Evolutionary conservation across 495 filamentous ascomycete genomes (phyloP).

Genomic region (Glutinoglossum americanum): DNA sequence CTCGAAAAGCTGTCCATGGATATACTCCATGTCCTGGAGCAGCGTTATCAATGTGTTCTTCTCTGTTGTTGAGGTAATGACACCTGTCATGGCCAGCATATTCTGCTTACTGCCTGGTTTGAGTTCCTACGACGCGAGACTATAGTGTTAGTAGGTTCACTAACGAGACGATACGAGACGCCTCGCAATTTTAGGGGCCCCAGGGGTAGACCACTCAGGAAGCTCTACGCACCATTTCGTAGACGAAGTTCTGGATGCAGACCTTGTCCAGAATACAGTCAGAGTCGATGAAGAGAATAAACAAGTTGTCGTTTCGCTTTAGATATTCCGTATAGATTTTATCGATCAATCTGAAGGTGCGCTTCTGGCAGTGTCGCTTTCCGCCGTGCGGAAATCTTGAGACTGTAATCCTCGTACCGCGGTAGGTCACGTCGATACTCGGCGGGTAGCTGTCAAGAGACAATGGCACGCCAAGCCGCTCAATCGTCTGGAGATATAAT

Average conservation of each 20-base stretch:
- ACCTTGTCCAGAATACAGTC: constrained; percentile 88
- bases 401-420: constrained; percentile 64
- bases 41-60: constrained; percentile 81
- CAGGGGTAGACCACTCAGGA: neutral
- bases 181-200: neutral
- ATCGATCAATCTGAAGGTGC: constrained; percentile 86
- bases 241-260: constrained; percentile 95
- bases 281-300: constrained; percentile 94
- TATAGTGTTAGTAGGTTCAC: neutral
- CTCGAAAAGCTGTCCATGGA: constrained; percentile 94
- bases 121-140: constrained; percentile 31
- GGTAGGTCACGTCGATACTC: constrained; percentile 80
- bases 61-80: constrained; percentile 85
- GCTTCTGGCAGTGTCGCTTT: constrained; percentile 84
- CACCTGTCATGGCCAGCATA: constrained; percentile 96
- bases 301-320: constrained; percentile 74
- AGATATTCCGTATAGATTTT: constrained; percentile 81
- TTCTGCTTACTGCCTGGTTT: constrained; percentile 82
- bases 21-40: constrained; percentile 94
- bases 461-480: constrained; percentile 67
- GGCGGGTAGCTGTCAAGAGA: constrained; percentile 59
- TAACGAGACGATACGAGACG: neutral
- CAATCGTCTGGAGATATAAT: constrained; percentile 71
- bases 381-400: constrained; percentile 88
- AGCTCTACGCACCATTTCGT: constrained; percentile 46